Base-by-base conservation (phyloP, 2,329 filamentous ascomycete genomes). In the Ophiobolus disseminans region DNA sequence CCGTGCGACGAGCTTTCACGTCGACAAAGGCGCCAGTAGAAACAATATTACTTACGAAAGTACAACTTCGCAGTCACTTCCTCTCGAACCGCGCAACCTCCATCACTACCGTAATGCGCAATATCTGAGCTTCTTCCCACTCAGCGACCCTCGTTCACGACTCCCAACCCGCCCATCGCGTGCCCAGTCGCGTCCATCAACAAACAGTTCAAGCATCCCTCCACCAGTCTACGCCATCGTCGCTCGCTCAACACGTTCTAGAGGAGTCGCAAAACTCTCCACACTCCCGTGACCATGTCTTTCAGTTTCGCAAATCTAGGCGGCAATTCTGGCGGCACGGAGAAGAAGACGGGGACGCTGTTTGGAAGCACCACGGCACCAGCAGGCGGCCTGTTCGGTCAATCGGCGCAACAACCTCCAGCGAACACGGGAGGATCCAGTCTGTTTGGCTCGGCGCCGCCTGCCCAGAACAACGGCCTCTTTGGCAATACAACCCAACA, bases 351-450 rank as follows among this genome's bases (percentile, higher is more conserved):
- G 17, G 70, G 70, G 6, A 73, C 70, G 8, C 50, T 73, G 16
- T 72, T 73, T 45, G 70, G 70, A 20, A 71, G 63, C 46, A 68
- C 69, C 4, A 64, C 66, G 21, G 68, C 65, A 19, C 70, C 70
- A 19, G 38, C 70, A 31, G 72, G 75, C 26, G 72, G 75, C 34
- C 55, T 76, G 13, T 78, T 78, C 39, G 73, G 53, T 31, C 62
- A 66, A 50, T 69, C 68, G 40, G 74, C 69, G 44, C 74, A 70
- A 47, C 64, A 67, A 50, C 55, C 53, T 19, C 53, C 57, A 43
- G 50, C 51, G 19, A 55, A 43, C 10, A 45, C 48, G 14, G 55
- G 60, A 14, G 30, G 30, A 13, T 13, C 30, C 10, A 32, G 30
- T 32, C 9, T 32, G 30, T 32, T 32, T 14, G 30, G 30, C n/a